Base-by-base conservation (phyloP, 495 filamentous ascomycete species). In the Talaromyces borbonicus region DNA sequence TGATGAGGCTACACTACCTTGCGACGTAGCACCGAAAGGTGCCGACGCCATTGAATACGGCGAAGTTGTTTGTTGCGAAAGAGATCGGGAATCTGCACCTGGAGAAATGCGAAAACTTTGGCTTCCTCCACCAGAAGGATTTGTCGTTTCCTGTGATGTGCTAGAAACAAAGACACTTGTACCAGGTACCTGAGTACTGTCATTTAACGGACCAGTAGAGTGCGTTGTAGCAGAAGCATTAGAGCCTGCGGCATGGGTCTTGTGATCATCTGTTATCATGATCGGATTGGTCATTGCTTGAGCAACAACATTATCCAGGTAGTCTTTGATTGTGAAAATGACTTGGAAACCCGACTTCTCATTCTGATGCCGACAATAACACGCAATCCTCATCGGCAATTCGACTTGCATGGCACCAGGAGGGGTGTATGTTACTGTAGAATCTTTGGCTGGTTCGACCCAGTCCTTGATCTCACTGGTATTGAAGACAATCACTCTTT, bases 181-280 rank as follows among this genome's bases (percentile, higher is more conserved):
- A 30, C 67, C 70, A 14, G 70, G 68, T 18, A 74, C 45, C 32
- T 65, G 61, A 29, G 62, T 63, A 20, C 62, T 63, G 55, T 73
- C 69, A 19, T 66, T 52, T 24, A 69, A 47, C 35, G 65, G 58
- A 9, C 63, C 60, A 1, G 60, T 65, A 29, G 63, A 63, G 2
- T 58, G 56, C 23, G 65, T 51, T 12, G 53, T 55, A 1, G 62
- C 59, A 18, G 67, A 47, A 47, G 72, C 63, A 32, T 73, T 64
- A 9, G 63, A 46, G 6, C 25, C 29, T 46, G 43, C 43, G n/a
- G 43, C 19, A 48, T 85, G 81, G 2, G 87, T 90, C 61, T 97
- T 97, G 66, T 97, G 90, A 58, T 97, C 90, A 61, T 97, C 90
- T 1, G 90, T 96, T 54, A 97, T 95, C 73, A 95, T 83, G 46